Evolutionary conservation across 495 filamentous ascomycete species (phyloP).

Genomic region (Barbatosphaeria neglecta): DNA sequence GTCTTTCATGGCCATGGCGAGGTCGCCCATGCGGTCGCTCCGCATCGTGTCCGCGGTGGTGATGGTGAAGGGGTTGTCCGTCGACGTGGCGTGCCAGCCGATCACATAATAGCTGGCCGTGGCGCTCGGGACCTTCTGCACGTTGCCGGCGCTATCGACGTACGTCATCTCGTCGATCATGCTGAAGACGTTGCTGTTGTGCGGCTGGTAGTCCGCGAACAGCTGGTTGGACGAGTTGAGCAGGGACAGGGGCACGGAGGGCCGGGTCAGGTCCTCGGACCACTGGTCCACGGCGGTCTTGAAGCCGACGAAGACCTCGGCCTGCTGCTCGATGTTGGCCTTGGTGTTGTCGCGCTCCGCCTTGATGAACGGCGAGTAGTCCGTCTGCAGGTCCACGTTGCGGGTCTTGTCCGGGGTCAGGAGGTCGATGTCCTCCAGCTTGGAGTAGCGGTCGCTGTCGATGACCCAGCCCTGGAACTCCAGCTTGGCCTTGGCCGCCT

Average conservation of each 20-base stretch:
- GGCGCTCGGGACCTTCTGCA: conserved; percentile 17
- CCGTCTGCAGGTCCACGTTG: conserved; percentile 37
- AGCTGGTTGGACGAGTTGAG: conserved; percentile 31
- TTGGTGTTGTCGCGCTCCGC: not conserved
- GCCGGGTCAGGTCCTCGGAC: conserved; percentile 4
- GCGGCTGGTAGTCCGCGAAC: conserved; percentile 39
- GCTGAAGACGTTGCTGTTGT: conserved; percentile 39
- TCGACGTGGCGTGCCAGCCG: conserved; percentile 33
- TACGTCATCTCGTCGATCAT: conserved; percentile 37
- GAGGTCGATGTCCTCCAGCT: conserved; percentile 18
- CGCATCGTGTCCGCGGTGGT: not conserved
- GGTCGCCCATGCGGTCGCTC: not conserved
- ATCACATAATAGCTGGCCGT: conserved; percentile 36
- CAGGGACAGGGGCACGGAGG: conserved; percentile 17
- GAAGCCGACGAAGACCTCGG: conserved; percentile 40
- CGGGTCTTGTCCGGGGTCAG: too few relatives aligned
- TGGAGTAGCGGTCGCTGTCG: conserved; percentile 30
- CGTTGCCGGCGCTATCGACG: not conserved
- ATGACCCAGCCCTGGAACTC: conserved; percentile 36
- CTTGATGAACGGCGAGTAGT: conserved; percentile 35
- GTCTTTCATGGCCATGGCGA: too few relatives aligned
- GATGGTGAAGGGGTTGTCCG: conserved; percentile 11
- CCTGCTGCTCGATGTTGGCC: conserved; percentile 23
- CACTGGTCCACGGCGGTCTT: conserved; percentile 11
- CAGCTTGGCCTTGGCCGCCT: too few relatives aligned